Base-by-base conservation (phyloP, 768 basidiomycete species). In the Kwoniella dendrophila region DNA sequence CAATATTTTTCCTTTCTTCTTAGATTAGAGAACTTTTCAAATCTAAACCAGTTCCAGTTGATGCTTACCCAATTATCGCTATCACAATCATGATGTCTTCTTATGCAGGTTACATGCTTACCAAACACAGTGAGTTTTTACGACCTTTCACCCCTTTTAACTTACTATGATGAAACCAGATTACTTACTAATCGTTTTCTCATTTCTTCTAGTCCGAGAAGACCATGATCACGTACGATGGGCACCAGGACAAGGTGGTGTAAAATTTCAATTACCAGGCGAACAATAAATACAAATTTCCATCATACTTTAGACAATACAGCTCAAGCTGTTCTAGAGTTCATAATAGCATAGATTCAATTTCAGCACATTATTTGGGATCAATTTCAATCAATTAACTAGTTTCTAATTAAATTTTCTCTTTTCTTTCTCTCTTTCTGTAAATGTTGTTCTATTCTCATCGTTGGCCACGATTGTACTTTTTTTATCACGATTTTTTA, bases 41-140 rank as follows among this genome's bases (percentile, higher is more conserved):
- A 20, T 50, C 33, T 40, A 38, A 22, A 27, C 67, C 67, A 16
- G 56, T 68, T 8, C 67, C 67, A 38, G 57, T 62, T 22, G 67
- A 68, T 49, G 63, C 51, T 43, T 68, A 68, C 63, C 67, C 67
- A 30, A 44, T 68, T 27, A 40, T 64, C 43, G 62, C 40, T 34
- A 56, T 68, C 51, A 62, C 59, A n/a, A 41, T 63, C 16, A 55
- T 53, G 59, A 65, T 68, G 66, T 63, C 62, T 34, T 68, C 66
- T n/a, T 54, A 44, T 34, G 62, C 61, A 16, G 47, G 51, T 20
- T 68, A 61, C 54, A 63, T 58, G 56, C 33, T 38, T n/a, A 48
- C 56, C 30, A 58, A 58, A 20, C 56, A 58, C 47, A 60, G 59
- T 60, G 59, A 60, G 59, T 60, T 41, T 24, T 38, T 16, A 20